Base-by-base conservation (phyloP, 2,329 filamentous ascomycete genomes). In the Fusarium verrucosum region DNA sequence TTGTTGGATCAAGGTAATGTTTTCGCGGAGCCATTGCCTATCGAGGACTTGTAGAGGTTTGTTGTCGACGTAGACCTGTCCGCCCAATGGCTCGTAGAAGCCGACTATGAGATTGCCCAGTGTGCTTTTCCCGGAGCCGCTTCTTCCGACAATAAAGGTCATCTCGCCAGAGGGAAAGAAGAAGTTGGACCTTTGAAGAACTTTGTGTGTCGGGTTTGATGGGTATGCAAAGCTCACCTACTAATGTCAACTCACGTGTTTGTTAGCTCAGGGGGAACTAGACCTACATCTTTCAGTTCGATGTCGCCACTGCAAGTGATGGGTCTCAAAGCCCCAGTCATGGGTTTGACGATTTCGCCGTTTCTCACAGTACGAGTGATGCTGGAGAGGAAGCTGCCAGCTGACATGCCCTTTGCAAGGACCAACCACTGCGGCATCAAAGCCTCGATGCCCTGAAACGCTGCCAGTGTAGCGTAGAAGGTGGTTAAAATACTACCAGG, bases 51-150 rank as follows among this genome's bases (percentile, higher is more conserved):
- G 73, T 4, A 95, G 78, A 0, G 85, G 78, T 3, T 83, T 74
- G 1, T 85, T 87, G 70, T 96, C 92, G 10, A 98, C 79, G 0
- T 83, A 73, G 16, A 97, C 88, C 0, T 84, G 75, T 0, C 94
- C 94, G 0, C 78, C 78, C 0, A 78, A 75, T 1, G 91, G 86
- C 8, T 85, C 80, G 72, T 97, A 97, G 68, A 96, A 91, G 13
- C 89, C 86, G 46, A 93, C 82, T 1, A 98, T 81, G 1, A 98
- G 82, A 72, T 92, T 92, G 2, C 90, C 89, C 2, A 98, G 73
- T 0, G 94, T 98, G 68, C 92, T 97, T 75, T 98, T 98, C 0
- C 94, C 94, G 3, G 92, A 97, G 1, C 95, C 95, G 71, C 92
- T 97, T 70, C 84, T 85, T 0, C 94, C 95, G 45, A 97, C 86